Conservation (phyloP, 768 basidiomycete genomes). For the Boletus vinaceobasis region DNA sequence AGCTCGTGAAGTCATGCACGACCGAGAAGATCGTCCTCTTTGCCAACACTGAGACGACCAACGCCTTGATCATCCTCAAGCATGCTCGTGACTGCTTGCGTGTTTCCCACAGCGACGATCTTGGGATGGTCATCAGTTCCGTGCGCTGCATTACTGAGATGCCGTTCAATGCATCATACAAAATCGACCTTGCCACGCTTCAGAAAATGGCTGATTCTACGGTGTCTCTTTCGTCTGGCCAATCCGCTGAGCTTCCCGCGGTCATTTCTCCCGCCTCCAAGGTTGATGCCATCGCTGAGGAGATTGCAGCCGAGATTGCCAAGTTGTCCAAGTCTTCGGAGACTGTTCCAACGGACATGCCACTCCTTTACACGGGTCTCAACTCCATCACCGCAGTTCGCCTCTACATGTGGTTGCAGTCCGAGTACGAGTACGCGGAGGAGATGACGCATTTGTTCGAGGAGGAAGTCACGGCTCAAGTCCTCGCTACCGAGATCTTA, state of each 20-base stretch:
- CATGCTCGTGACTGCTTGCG: slow-evolving; percentile 22
- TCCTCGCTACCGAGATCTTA: slow-evolving; percentile 30
- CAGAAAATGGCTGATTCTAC: slow-evolving; percentile 23
- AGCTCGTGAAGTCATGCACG: slow-evolving; percentile 26
- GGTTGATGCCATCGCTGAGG: slow-evolving; percentile 26
- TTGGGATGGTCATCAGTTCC: slow-evolving; percentile 24
- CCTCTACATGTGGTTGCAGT: slow-evolving; percentile 34
- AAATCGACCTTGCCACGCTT: slow-evolving; percentile 27
- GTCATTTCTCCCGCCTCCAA: slow-evolving; percentile 6
- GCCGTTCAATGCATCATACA: slow-evolving; percentile 33
- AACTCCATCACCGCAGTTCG: slow-evolving; percentile 30
- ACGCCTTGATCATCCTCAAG: slow-evolving; percentile 23
- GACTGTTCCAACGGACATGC: slow-evolving; percentile 27
- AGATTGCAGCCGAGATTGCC: slow-evolving; percentile 33
- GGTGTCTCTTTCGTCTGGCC: slow-evolving; percentile 13
- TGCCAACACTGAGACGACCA: slow-evolving; percentile 13
- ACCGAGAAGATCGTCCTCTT: slow-evolving; percentile 28
- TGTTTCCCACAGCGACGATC: slow-evolving; percentile 14
- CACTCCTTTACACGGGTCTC: slow-evolving; percentile 33
- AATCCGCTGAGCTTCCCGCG: slow-evolving; percentile 10
- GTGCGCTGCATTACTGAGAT: slow-evolving; percentile 25
- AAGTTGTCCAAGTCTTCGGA: slow-evolving; percentile 28
- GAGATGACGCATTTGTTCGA: slow-evolving; percentile 30
- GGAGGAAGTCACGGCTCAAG: slow-evolving; percentile 28
- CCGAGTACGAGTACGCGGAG: slow-evolving; percentile 29